Percentiles rank a stretch among this genome's conserved stretches.
Evolutionary conservation across 306 rosid species (phyloP).

Genomic region (Cucumis cinereus): DNA sequence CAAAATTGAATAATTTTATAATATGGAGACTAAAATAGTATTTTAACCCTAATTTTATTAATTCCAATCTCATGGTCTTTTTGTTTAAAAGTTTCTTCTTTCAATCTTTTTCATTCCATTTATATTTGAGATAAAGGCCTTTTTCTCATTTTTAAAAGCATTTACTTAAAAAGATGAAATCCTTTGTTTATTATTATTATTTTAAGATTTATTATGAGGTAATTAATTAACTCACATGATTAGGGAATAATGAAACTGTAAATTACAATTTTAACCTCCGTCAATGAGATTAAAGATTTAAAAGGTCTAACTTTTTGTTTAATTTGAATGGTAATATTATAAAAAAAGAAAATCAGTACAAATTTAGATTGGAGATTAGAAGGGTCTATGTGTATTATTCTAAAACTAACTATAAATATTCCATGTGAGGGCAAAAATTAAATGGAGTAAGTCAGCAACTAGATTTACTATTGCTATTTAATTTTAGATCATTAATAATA

Average conservation of each 20-base stretch:
- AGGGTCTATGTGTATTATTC: neutral
- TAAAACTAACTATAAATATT: neutral
- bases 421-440: neutral
- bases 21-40: no score
- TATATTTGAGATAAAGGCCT: neutral
- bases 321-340: neutral
- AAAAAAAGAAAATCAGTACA: neutral
- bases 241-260: no score
- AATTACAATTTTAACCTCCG: neutral
- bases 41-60: no score
- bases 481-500: neutral
- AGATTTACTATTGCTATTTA: neutral
- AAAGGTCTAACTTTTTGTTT: no score
- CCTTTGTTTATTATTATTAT: neutral
- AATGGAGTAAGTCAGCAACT: neutral
- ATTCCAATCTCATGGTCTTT: no score
- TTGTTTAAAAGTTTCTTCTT: neutral
- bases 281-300: neutral
- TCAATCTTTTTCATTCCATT: neutral
- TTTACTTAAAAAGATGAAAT: neutral
- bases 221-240: no score
- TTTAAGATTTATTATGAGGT: no score
- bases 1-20: no score
- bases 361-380: neutral
- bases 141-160: neutral